Evolutionary conservation across 1,284 basidiomycete species (phyloP), one percentile per base, ranked within the genome.

Genomic region (Marasmius tenuissimus): DNA sequence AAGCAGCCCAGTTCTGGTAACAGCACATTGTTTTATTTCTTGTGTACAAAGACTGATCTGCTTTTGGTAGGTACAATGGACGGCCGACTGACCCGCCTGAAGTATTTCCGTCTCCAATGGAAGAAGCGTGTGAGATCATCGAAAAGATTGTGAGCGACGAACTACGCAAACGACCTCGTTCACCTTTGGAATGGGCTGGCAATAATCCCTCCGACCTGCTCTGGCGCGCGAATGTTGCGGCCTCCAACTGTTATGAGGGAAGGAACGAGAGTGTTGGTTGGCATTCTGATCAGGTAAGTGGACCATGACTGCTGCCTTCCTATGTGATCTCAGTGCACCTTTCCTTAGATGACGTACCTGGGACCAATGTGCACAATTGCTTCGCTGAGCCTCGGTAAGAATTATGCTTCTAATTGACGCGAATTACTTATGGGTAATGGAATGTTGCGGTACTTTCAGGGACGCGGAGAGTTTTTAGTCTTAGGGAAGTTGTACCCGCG

Each of bases 311-410:
- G 12, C 18, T 9, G 16, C 5, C 16, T 3, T 18, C 20, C 33
- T 22, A 33, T 52, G 3, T 22, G 20, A 37, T 38, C 38, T 14
- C n/a, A 14, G n/a, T 47, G 20, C 14, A n/a, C 5, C 38, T 34
- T 38, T 20, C 20, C 20, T 37, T n/a, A 54, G 52, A 71, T 85
- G 56, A 91, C 89, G 45, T 91, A 94, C 75, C 82, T 97, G 11
- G 96, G 96, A 1, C 96, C 96, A 5, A 95, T 91, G 72, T 87
- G 93, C 0, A 97, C 96, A 0, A 97, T 98, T 67, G 96, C 95
- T 8, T 96, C 93, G 7, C 75, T 98, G 48, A 96, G 94, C 65
- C 85, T 98, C n/a, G 95, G 95, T 83, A 73, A 65, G 79, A 72
- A 60, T 63, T 49, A 61, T 51, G 18, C 57, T 70, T 58, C 12